A percentile compares a stretch with the other conserved stretches of the same genome.
Conservation (phyloP, 441 rosid genomes). For the Dalechampia spathulata region DNA sequence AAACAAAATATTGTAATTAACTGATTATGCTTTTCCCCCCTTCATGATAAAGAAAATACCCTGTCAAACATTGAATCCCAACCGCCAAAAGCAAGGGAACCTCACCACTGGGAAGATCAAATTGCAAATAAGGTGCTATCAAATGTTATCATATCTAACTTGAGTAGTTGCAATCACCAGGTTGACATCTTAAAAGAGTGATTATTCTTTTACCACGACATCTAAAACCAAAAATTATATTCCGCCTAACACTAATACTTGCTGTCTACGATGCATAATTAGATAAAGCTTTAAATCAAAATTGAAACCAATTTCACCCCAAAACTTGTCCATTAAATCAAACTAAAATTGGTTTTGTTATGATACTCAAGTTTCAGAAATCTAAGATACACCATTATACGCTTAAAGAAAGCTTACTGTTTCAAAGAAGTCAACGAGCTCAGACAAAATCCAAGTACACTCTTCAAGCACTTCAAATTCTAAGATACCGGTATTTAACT, state of each 20-base stretch:
- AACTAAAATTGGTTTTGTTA: not conserved
- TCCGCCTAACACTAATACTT: not conserved
- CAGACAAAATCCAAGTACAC: not conserved
- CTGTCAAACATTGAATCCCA: not conserved
- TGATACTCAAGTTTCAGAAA: not conserved
- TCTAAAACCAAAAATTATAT: not conserved
- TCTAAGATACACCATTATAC: not conserved
- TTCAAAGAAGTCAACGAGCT: too few relatives aligned
- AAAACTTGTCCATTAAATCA: not conserved
- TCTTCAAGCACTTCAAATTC: not conserved
- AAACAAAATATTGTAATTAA: not conserved
- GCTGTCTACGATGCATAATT: not conserved
- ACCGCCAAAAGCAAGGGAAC: not conserved
- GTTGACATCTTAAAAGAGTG: not conserved
- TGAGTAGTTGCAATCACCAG: too few relatives aligned
- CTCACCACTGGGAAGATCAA: not conserved
- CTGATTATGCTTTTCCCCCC: too few relatives aligned
- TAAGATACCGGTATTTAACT: not conserved
- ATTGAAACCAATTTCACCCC: not conserved
- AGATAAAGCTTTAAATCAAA: not conserved
- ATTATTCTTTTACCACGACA: not conserved
- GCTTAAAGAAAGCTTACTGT: too few relatives aligned
- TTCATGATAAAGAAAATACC: not conserved
- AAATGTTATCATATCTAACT: not conserved
- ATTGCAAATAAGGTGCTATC: not conserved